These are phyloP conservation scores for Aquanectria penicillioides DNA, from an alignment of 2,329 filamentous ascomycete species.

Conservation along the genomic window DNA sequence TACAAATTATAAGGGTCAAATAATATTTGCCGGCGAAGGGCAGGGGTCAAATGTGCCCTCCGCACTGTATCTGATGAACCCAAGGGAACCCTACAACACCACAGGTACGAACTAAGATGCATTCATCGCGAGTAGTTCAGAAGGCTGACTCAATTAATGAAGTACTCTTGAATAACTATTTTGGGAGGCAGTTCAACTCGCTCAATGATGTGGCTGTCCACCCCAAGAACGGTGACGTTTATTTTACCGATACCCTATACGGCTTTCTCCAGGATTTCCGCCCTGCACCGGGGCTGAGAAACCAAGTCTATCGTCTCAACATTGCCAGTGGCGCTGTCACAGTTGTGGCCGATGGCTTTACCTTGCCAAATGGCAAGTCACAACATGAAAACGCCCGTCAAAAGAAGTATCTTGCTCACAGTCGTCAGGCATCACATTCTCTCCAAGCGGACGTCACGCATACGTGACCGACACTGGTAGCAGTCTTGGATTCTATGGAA, in stretches of 20 bases:
- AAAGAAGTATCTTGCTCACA: not conserved
- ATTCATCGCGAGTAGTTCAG: not conserved
- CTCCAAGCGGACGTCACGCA: slow-evolving; percentile 59
- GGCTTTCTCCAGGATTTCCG: slow-evolving; percentile 68
- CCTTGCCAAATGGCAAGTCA: slow-evolving; percentile 59
- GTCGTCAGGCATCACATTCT: slow-evolving; percentile 62
- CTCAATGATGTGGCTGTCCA: slow-evolving; percentile 67
- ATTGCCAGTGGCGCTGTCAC: slow-evolving; percentile 60
- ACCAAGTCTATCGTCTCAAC: slow-evolving; percentile 68
- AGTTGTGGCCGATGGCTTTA: slow-evolving; percentile 67
- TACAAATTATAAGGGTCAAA: slow-evolving; percentile 60
- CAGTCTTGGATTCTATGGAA: slow-evolving; percentile 51
- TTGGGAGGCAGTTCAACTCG: slow-evolving; percentile 69
- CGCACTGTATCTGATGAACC: slow-evolving; percentile 40
- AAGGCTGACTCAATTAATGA: not conserved
- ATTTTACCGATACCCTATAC: slow-evolving; percentile 72
- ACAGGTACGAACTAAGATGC: slow-evolving; percentile 48
- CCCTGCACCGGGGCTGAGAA: slow-evolving; percentile 60
- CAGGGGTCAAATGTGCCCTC: slow-evolving; percentile 51
- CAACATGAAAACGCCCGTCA: accelerated
- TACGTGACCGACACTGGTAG: slow-evolving; percentile 68
- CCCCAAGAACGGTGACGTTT: slow-evolving; percentile 63
- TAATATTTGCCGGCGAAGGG: slow-evolving; percentile 61
- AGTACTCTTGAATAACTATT: slow-evolving; percentile 67
- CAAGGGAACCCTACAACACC: slow-evolving; percentile 59